Conservation (phyloP, 306 rosid species). For the Quercus engelmannii region DNA sequence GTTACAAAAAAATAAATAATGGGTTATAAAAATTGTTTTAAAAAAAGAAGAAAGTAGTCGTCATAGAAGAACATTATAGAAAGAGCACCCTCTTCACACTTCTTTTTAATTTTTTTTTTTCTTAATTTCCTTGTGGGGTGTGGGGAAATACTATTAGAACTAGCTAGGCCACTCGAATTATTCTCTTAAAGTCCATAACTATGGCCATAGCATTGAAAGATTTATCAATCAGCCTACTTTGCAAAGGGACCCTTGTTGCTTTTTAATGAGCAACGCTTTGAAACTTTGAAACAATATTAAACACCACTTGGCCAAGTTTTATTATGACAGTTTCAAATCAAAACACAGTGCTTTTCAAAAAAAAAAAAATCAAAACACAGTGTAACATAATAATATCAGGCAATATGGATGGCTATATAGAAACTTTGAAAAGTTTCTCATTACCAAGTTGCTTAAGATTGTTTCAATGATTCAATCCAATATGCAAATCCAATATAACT, state of each 20-base stretch:
- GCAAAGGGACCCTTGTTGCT: conserved; percentile 35
- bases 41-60: neutral
- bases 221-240: conserved; percentile 24
- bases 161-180: conserved; percentile 16
- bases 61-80: neutral
- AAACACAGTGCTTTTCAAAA: conserved; percentile 2
- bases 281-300: conserved; percentile 20
- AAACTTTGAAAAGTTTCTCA: no score
- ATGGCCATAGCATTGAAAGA: conserved; percentile 45
- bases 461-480: no score
- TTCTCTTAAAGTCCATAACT: conserved; percentile 30
- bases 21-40: conserved; percentile 27
- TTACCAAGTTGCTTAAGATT: no score
- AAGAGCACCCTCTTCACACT: conserved; percentile 35
- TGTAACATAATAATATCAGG: neutral
- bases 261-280: conserved; percentile 34
- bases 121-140: conserved; percentile 33
- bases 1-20: conserved; percentile 6
- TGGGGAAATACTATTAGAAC: conserved; percentile 35
- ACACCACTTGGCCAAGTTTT: conserved; percentile 32
- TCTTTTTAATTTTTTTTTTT: conserved; percentile 11
- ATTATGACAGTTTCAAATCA: conserved; percentile 40
- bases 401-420: neutral
- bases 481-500: conserved; percentile 12
- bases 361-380: conserved; percentile 27